Percentiles rank a stretch among this genome's conserved stretches.
Evolutionary conservation across 495 filamentous ascomycete species (phyloP).

Genomic region (Usnea hakonensis): DNA sequence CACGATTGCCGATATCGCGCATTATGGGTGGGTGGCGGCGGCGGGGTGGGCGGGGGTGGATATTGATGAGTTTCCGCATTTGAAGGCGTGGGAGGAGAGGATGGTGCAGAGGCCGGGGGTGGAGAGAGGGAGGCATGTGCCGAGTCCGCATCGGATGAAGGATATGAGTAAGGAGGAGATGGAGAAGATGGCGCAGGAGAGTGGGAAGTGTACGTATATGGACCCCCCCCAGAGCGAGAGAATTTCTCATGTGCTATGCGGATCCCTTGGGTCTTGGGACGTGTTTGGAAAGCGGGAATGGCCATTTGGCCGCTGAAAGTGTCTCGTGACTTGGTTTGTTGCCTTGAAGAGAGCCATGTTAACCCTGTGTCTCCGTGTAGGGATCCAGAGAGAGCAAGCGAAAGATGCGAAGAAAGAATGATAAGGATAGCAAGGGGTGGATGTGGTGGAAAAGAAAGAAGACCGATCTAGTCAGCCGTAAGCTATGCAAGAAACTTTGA

Average conservation of each 20-base stretch:
- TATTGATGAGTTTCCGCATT: constrained; percentile 65
- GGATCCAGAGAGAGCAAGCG: constrained; percentile 57
- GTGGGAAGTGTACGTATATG: constrained; percentile 37
- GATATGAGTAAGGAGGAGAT: constrained; percentile 46
- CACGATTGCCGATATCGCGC: constrained; percentile 78
- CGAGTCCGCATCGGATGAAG: constrained; percentile 56
- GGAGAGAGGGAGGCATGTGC: constrained; percentile 75
- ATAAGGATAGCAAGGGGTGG: constrained; percentile 2
- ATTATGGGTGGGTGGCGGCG: constrained; percentile 65
- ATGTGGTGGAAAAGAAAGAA: not conserved
- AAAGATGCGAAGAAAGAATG: constrained; percentile 42
- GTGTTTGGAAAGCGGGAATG: too few species aligned
- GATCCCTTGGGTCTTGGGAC: too few species aligned
- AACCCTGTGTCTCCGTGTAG: not conserved
- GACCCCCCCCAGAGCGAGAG: too few species aligned
- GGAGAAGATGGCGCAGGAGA: constrained; percentile 44
- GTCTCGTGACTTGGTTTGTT: not conserved
- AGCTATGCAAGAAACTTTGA: not conserved
- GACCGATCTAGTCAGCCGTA: too few species aligned
- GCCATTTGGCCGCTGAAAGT: too few species aligned
- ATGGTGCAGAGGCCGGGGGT: constrained; percentile 59
- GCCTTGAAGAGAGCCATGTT: not conserved
- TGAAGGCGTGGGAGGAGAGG: constrained; percentile 68
- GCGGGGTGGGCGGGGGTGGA: constrained; percentile 66
- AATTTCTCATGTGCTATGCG: too few species aligned